Percentiles rank a stretch among this genome's conserved stretches.
Evolutionary conservation across 495 filamentous ascomycete genomes (phyloP).

Genomic region (Xylaria nigripes): DNA sequence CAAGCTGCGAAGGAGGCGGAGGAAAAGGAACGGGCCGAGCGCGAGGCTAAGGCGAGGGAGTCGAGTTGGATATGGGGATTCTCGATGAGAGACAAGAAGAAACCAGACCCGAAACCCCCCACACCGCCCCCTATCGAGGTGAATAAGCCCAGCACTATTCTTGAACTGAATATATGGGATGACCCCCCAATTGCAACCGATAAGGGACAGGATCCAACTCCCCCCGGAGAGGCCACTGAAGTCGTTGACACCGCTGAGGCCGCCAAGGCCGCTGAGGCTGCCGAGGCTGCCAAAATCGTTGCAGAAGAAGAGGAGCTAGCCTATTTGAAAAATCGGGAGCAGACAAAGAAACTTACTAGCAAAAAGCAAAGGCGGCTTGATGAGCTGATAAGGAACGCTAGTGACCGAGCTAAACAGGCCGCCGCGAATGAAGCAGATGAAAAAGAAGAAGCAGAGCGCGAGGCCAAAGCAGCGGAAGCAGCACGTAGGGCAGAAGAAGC

Average conservation of each 20-base stretch:
- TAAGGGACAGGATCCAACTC: neutral
- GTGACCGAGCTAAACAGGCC: slow-evolving; percentile 8
- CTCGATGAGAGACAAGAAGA: neutral
- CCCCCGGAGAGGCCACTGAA: too few relatives aligned
- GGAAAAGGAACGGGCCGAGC: slow-evolving; percentile 10
- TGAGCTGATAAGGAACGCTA: slow-evolving; percentile 28
- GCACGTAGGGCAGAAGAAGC: slow-evolving; percentile 26
- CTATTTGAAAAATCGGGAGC: slow-evolving; percentile 4
- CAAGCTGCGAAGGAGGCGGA: slow-evolving; percentile 11
- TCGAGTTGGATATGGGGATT: neutral
- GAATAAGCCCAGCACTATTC: neutral
- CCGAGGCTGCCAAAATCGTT: slow-evolving; percentile 16
- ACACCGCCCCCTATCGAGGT: neutral
- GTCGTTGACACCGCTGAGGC: too few relatives aligned
- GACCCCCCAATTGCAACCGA: neutral
- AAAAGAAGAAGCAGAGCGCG: slow-evolving; percentile 24
- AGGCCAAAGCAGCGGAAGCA: slow-evolving; percentile 19
- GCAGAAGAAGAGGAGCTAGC: neutral
- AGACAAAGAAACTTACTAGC: slow-evolving; percentile 22
- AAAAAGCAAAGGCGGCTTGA: slow-evolving; percentile 30
- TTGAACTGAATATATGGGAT: neutral
- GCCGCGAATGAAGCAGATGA: slow-evolving; percentile 19
- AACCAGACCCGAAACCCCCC: neutral
- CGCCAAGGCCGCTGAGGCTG: slow-evolving; percentile 23
- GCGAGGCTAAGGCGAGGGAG: neutral